Evolutionary conservation across 108 stramenopile species (phyloP).

Genomic region (Skeletonema marinoi): DNA sequence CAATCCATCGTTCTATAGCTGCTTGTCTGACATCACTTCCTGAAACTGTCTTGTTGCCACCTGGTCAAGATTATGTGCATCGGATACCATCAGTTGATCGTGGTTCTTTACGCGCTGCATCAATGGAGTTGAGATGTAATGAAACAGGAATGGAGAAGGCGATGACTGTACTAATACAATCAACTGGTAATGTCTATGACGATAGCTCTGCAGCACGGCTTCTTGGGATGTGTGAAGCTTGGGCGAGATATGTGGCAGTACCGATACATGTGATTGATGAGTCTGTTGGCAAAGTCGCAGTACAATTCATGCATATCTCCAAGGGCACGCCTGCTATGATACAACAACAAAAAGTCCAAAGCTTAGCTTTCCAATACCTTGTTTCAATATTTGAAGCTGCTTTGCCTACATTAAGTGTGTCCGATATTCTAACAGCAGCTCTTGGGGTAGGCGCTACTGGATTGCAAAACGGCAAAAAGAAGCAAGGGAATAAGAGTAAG

Average conservation of each 20-base stretch:
- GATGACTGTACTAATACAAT: conserved; percentile 36
- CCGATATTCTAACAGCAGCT: conserved; percentile 62
- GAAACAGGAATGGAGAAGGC: conserved; percentile 57
- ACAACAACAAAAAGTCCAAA: conserved; percentile 18
- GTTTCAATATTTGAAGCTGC: conserved; percentile 78
- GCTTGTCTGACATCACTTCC: conserved; percentile 61
- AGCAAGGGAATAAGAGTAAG: conserved; percentile 68
- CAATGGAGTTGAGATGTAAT: conserved; percentile 55
- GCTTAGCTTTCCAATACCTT: conserved; percentile 59
- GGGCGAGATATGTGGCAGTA: conserved; percentile 75
- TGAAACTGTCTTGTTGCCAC: conserved; percentile 66
- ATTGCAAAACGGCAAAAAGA: conserved; percentile 38
- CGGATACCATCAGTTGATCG: conserved; percentile 74
- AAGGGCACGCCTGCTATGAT: not conserved
- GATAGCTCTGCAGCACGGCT: conserved; percentile 22
- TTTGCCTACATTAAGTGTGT: conserved; percentile 52
- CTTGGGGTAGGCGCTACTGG: conserved; percentile 45
- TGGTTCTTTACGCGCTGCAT: conserved; percentile 64
- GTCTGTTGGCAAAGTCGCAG: conserved; percentile 30
- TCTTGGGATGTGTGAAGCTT: conserved; percentile 51
- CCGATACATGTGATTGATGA: conserved; percentile 56
- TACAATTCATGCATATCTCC: conserved; percentile 34
- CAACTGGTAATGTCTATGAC: not conserved
- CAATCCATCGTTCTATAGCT: conserved; percentile 33
- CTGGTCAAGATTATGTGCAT: conserved; percentile 61